Evolutionary conservation across 2,329 filamentous ascomycete genomes (phyloP).

Genomic region (Aspergillus sp.): DNA sequence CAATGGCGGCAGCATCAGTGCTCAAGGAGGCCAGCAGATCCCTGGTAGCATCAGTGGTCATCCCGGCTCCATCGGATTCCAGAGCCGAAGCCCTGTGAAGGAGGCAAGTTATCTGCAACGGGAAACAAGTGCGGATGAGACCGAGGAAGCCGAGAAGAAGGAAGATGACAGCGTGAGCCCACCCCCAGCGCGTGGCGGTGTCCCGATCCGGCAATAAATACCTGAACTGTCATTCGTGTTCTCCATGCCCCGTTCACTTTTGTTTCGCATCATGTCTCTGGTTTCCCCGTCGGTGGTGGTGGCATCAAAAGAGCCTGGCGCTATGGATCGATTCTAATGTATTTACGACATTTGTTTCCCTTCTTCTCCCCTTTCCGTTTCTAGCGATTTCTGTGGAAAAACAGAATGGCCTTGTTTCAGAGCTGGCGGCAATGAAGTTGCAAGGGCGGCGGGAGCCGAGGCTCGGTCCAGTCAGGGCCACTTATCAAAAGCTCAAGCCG

Average conservation of each 20-base stretch:
- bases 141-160: constrained; percentile 44
- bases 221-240: background rate
- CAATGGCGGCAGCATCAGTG: constrained; percentile 33
- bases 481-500: too few relatives aligned
- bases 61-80: constrained; percentile 44
- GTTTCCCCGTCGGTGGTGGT: constrained; percentile 22
- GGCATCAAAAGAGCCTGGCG: constrained; percentile 38
- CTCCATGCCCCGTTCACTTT: constrained; percentile 1
- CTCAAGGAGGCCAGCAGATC: constrained; percentile 44
- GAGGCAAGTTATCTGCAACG: constrained; percentile 85
- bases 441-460: background rate
- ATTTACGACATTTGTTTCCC: constrained; percentile 10
- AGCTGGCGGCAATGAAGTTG: background rate
- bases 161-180: constrained; percentile 46
- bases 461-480: background rate
- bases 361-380: background rate
- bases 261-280: constrained; percentile 4
- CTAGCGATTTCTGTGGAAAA: background rate
- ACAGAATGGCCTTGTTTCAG: background rate
- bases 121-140: constrained; percentile 68
- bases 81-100: constrained; percentile 80
- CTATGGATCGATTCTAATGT: constrained; percentile 30
- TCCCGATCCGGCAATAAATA: constrained; percentile 65
- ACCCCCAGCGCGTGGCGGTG: constrained; percentile 52
- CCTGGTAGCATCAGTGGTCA: constrained; percentile 47